Base-by-base conservation (phyloP, 2,329 filamentous ascomycete species). In the Ophiostoma sp. region DNA sequence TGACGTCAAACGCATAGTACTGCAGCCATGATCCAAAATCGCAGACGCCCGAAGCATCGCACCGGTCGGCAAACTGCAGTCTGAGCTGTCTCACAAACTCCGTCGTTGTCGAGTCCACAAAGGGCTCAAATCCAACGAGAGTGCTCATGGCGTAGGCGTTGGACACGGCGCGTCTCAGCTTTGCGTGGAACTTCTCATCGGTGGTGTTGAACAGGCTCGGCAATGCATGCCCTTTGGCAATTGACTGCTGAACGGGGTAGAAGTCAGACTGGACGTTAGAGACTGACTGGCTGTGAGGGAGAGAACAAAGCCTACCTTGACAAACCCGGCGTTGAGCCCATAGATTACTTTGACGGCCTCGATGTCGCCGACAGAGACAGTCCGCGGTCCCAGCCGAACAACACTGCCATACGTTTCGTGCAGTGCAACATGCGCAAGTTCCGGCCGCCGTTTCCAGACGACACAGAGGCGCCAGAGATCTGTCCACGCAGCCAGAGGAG, bases 61-160 rank as follows among this genome's bases (percentile, higher is more conserved):
- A 6, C 3, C 45, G 45, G 45, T 49, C 2, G 45, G 45, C 45
- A 49, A 14, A 49, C 11, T 16, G 45, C 11, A 16, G 12, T 12
- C n/a, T 49, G 14, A 77, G 67, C 27, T 76, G 72, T 16, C 67
- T 75, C 69, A 77, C 75, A 65, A 74, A 73, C 2, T 65, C 67
- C 1, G 64, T 52, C 5, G 71, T 71, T 8, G 72, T 72, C 9
- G 55, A 66, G 65, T 74, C 71, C 1, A 74, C 70, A 6, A 69
- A 65, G 1, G 72, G 72, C 63, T 75, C 73, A 27, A 72, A 74
- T 9, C 68, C 40, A 9, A 74, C 69, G 5, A 75, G 69, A 1
- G 69, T 70, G 18, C 65, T 73, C 70, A 74, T 72, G 1, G 73
- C 72, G 27, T 74, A 74, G 2, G 70, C 69, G 58, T 44, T 65